Percentiles rank a stretch among this genome's conserved stretches.
phyloP scores from a whole-genome alignment of 2,329 filamentous ascomycete genomes.

The Diplodia corticola region DNA sequence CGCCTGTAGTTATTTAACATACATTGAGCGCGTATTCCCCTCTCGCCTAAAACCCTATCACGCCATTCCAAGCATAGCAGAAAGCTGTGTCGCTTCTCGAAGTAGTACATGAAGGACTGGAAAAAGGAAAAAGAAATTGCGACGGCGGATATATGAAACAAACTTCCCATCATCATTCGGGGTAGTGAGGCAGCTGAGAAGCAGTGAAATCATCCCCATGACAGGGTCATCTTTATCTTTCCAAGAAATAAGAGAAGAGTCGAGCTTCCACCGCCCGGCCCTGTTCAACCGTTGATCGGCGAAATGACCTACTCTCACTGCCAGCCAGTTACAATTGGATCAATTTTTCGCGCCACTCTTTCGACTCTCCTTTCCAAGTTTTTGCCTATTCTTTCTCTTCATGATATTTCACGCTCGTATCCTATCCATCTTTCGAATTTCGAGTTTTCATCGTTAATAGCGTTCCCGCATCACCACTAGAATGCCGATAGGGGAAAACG shows the following conservation, averaged over 20 bases:
- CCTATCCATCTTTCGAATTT: slow-evolving; percentile 9
- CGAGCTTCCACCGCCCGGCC: not conserved
- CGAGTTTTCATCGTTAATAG: not conserved
- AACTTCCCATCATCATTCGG: not conserved
- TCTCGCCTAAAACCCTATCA: not conserved
- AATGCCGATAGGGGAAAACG: not conserved
- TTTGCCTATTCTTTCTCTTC: not conserved
- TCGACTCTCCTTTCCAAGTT: not conserved
- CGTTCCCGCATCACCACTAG: not conserved
- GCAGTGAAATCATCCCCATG: not conserved
- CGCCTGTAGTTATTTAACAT: not conserved
- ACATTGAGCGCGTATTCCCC: not conserved
- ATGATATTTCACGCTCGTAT: not conserved
- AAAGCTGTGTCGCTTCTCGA: not conserved
- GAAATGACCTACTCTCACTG: not conserved
- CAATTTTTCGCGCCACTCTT: not conserved
- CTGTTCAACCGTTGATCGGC: not conserved
- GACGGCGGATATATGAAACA: not conserved
- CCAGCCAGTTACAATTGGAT: not conserved
- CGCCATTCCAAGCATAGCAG: not conserved
- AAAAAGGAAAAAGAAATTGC: not conserved
- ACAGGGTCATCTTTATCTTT: not conserved
- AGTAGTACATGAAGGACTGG: too few relatives aligned
- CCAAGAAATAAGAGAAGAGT: not conserved
- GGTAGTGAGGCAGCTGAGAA: not conserved